These are phyloP conservation scores for Lachnellula suecica DNA, from an alignment of 2,329 filamentous ascomycete species.

Conservation along the genomic window DNA sequence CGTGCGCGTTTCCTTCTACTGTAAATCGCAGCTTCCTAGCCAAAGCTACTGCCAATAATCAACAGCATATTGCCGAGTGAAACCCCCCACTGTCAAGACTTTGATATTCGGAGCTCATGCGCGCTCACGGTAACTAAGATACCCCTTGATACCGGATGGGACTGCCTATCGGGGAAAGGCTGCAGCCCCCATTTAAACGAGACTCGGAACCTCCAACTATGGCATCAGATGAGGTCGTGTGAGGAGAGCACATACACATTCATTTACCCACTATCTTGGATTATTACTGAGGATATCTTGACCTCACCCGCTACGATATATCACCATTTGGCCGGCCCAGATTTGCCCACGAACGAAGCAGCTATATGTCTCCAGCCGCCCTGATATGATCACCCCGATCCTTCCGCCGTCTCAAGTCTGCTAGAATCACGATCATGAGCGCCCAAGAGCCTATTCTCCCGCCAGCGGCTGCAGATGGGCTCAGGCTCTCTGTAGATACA, in stretches of 20 bases:
- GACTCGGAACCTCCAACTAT: background rate
- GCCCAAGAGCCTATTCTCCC: slow-evolving; percentile 22
- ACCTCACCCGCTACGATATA: background rate
- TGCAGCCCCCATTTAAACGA: background rate
- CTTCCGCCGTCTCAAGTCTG: background rate
- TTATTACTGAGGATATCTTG: background rate
- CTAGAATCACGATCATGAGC: slow-evolving; percentile 18
- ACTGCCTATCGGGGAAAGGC: background rate
- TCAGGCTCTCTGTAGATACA: slow-evolving; percentile 10
- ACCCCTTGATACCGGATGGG: background rate
- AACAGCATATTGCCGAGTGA: no score
- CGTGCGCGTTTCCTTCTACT: no score
- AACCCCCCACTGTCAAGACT: background rate
- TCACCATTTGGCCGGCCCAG: background rate
- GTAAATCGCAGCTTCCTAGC: no score
- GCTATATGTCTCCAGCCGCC: slow-evolving; percentile 13
- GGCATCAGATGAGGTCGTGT: no score
- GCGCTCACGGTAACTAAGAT: background rate
- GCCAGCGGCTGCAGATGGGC: slow-evolving; percentile 13
- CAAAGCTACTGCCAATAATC: no score
- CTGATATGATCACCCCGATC: slow-evolving; percentile 7
- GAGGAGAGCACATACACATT: no score
- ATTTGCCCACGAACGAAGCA: background rate
- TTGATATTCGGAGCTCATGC: background rate
- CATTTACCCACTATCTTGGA: background rate